These are phyloP conservation scores for Phytophthora agathidicida DNA, from an alignment of 352 stramenopile species.

Conservation along the genomic window DNA sequence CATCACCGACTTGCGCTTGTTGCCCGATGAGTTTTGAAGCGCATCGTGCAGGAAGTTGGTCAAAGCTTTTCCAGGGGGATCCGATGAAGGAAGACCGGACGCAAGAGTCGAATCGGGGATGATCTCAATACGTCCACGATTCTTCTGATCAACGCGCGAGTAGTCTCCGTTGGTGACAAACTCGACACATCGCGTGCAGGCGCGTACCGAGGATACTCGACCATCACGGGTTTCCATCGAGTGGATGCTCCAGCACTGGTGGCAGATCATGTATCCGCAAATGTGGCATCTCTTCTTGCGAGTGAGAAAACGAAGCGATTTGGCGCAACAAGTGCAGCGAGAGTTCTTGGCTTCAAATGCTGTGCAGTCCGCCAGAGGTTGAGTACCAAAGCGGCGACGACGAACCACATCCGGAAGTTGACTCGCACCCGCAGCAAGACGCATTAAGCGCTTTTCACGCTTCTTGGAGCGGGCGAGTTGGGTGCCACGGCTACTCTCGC, in stretches of 20 bases:
- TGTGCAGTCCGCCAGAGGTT: constrained; percentile 55
- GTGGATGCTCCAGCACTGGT: constrained; percentile 47
- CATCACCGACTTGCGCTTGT: constrained; percentile 51
- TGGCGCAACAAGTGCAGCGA: constrained; percentile 64
- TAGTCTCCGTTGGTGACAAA: constrained; percentile 64
- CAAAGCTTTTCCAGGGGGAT: constrained; percentile 29
- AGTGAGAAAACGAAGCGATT: constrained; percentile 41
- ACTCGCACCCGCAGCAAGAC: constrained; percentile 40
- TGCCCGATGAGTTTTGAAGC: constrained; percentile 34
- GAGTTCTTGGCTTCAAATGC: constrained; percentile 54
- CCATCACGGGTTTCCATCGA: constrained; percentile 37
- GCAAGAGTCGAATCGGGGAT: constrained; percentile 15
- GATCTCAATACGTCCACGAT: constrained; percentile 28
- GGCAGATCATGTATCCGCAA: constrained; percentile 46
- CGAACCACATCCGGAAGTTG: constrained; percentile 56
- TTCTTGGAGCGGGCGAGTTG: constrained; percentile 31
- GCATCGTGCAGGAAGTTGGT: constrained; percentile 39
- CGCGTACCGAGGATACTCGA: constrained; percentile 44
- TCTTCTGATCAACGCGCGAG: constrained; percentile 38
- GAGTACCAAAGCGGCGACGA: constrained; percentile 58
- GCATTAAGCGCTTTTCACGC: constrained; percentile 43
- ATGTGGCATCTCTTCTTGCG: constrained; percentile 48
- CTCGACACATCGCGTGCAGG: constrained; percentile 58
- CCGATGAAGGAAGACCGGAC: constrained; percentile 5
- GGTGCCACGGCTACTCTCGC: constrained; percentile 14